phyloP scores from a whole-genome alignment of 1,139 yeast species.

The Candida sp. region DNA sequence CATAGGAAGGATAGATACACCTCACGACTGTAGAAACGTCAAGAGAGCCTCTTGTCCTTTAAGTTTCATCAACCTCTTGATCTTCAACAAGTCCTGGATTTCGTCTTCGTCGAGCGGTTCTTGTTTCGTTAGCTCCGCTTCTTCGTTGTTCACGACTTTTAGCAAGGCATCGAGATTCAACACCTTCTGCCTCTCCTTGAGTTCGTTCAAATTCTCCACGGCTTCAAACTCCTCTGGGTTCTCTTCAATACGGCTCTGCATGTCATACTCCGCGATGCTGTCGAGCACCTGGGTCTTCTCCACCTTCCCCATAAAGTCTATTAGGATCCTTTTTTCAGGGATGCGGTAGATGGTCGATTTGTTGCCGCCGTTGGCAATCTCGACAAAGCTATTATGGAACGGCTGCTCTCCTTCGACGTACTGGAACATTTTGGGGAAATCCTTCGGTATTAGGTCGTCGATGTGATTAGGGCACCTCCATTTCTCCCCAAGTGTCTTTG shows the following conservation, averaged over 20 bases:
- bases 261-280: slow-evolving; percentile 27
- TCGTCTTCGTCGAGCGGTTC: slow-evolving; percentile 29
- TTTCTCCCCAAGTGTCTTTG: slow-evolving; percentile 79
- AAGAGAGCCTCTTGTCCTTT: slow-evolving; percentile 75
- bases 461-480: slow-evolving; percentile 97
- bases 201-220: slow-evolving; percentile 27
- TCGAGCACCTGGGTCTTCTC: slow-evolving; percentile 34
- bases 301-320: slow-evolving; percentile 70
- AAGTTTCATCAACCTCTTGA: slow-evolving; percentile 62
- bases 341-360: slow-evolving; percentile 55
- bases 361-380: slow-evolving; percentile 42
- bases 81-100: slow-evolving; percentile 53
- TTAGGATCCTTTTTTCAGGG: slow-evolving; percentile 72
- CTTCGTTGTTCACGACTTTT: slow-evolving; percentile 23
- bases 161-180: slow-evolving; percentile 31
- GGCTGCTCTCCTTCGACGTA: slow-evolving; percentile 59
- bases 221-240: slow-evolving; percentile 26
- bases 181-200: slow-evolving; percentile 18
- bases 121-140: slow-evolving; percentile 15
- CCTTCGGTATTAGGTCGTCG: slow-evolving; percentile 52
- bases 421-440: slow-evolving; percentile 41
- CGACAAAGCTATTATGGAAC: slow-evolving; percentile 37
- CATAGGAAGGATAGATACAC: background rate
- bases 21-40: slow-evolving; percentile 48
- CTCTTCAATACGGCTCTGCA: slow-evolving; percentile 21